These are phyloP conservation scores for Bonia amplexicaulis DNA, from an alignment of 176 grass and related monocot genomes.

Conservation along the genomic window DNA sequence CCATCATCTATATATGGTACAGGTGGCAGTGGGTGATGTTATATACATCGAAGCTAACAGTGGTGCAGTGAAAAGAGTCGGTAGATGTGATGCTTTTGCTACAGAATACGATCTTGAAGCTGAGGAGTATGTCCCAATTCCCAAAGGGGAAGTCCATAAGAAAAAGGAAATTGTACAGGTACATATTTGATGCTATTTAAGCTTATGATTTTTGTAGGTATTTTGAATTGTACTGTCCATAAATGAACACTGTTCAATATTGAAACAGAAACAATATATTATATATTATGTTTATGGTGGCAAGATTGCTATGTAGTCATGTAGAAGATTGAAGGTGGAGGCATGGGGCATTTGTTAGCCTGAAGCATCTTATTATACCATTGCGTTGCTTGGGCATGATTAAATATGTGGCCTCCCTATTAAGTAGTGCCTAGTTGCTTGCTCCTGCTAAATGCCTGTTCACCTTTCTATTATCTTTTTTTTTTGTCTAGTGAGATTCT, in stretches of 20 bases:
- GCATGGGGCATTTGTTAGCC: not conserved
- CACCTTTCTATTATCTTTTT: not conserved
- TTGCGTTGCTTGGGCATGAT: not conserved
- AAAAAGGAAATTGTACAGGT: conserved; percentile 99
- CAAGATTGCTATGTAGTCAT: not conserved
- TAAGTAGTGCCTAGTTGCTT: not conserved
- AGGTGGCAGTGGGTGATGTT: conserved; percentile 93
- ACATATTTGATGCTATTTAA: not conserved
- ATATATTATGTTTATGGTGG: not conserved
- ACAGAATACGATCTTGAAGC: conserved; percentile 99
- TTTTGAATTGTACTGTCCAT: not conserved
- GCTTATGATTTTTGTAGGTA: not conserved
- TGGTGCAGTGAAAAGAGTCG: conserved; percentile 96
- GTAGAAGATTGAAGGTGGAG: not conserved
- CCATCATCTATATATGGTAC: conserved; percentile 24
- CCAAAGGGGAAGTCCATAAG: conserved; percentile 96
- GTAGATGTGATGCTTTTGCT: conserved; percentile 98
- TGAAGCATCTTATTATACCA: not conserved
- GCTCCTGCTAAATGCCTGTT: not conserved
- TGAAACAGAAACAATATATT: not conserved
- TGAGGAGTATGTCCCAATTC: conserved; percentile 96
- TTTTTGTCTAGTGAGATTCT: not conserved
- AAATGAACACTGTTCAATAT: not conserved
- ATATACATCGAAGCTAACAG: conserved; percentile 99
- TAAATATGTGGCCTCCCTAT: not conserved